A percentile compares a stretch with the other conserved stretches of the same genome.
Conservation (phyloP, 2,329 filamentous ascomycete genomes). For the Hypoxylon sp. region DNA sequence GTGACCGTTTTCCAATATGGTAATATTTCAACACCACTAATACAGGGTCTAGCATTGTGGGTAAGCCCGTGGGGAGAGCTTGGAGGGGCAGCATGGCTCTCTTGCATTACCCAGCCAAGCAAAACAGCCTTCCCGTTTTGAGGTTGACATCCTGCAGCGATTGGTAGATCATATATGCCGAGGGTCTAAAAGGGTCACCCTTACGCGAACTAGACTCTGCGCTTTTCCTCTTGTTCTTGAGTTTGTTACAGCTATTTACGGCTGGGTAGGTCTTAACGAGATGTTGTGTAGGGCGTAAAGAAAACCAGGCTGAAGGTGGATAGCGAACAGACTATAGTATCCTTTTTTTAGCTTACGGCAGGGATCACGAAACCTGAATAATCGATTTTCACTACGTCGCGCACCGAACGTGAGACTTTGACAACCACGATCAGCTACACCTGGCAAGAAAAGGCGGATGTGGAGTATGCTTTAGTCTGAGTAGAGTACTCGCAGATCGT, state of each 20-base stretch:
- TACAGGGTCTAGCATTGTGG: slow-evolving; percentile 39
- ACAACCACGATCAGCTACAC: slow-evolving; percentile 42
- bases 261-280: slow-evolving; percentile 34
- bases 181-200: slow-evolving; percentile 25
- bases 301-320: slow-evolving; percentile 27
- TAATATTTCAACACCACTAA: slow-evolving; percentile 14
- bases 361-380: slow-evolving; percentile 52
- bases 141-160: slow-evolving; percentile 31
- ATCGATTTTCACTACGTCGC: slow-evolving; percentile 45
- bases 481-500: slow-evolving; percentile 41
- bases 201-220: slow-evolving; percentile 33
- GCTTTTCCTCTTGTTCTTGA: slow-evolving; percentile 33
- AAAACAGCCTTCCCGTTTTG: slow-evolving; percentile 39
- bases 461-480: slow-evolving; percentile 37
- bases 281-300: slow-evolving; percentile 28
- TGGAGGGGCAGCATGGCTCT: slow-evolving; percentile 29
- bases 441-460: slow-evolving; percentile 39
- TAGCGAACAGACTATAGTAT: slow-evolving; percentile 41
- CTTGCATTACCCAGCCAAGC: slow-evolving; percentile 30
- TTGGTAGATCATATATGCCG: slow-evolving; percentile 38
- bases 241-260: slow-evolving; percentile 40
- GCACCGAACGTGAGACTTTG: slow-evolving; percentile 42
- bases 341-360: slow-evolving; percentile 48
- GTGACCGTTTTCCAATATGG: slow-evolving; percentile 13
- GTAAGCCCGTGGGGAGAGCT: slow-evolving; percentile 31